Percentiles rank a stretch among this genome's conserved stretches.
phyloP scores from a whole-genome alignment of 148 eudicot genomes.

The Rhododendron ovatum region DNA sequence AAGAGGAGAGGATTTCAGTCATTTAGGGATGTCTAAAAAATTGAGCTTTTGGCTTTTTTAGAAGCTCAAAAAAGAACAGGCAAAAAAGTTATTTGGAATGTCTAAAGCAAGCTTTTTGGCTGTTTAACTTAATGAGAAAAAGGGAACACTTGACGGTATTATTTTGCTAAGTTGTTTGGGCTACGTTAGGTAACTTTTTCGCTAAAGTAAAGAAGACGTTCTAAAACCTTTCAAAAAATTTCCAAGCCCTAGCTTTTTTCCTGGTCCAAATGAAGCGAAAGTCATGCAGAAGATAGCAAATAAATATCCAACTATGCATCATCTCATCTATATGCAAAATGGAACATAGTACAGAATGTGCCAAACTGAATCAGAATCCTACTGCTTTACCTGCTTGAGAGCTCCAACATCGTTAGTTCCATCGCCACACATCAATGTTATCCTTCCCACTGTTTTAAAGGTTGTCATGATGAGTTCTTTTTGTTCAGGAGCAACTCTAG shows the following conservation, averaged over 20 bases:
- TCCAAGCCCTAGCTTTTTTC: neutral
- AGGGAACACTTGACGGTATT: too few relatives aligned
- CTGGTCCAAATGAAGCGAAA: neutral
- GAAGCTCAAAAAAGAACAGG: neutral
- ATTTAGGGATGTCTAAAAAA: neutral
- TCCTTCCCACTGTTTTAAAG: slow-evolving; percentile 82
- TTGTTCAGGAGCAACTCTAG: slow-evolving; percentile 98
- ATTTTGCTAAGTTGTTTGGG: neutral
- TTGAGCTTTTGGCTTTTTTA: neutral
- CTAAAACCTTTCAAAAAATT: neutral
- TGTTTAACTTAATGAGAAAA: neutral
- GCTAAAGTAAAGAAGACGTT: neutral
- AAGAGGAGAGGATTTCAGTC: neutral
- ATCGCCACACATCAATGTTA: slow-evolving; percentile 96
- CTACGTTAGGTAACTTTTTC: neutral
- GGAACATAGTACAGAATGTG: neutral
- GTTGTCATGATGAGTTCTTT: slow-evolving; percentile 95
- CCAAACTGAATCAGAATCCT: neutral
- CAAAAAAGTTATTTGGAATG: neutral
- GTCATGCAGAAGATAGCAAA: neutral
- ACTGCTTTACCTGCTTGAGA: slow-evolving; percentile 71
- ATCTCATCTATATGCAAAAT: neutral
- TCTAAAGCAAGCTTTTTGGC: neutral
- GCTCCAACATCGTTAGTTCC: slow-evolving; percentile 99
- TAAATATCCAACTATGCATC: neutral